Base-by-base conservation (phyloP, 2,329 filamentous ascomycete species). In the Fusarium chlamydosporum region DNA sequence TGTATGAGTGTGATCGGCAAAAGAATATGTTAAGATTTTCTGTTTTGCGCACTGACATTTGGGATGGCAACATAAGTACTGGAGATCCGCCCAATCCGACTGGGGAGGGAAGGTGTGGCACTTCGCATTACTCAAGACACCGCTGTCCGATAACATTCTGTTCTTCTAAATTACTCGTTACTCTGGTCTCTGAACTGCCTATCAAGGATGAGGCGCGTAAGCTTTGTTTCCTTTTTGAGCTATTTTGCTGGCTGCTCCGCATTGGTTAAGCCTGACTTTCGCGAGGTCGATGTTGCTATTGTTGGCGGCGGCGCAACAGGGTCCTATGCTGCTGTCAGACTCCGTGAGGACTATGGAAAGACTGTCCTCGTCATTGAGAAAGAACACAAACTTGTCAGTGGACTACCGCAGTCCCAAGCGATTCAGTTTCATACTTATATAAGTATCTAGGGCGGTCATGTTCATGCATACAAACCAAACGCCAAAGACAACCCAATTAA, bases 361-460 rank as follows among this genome's bases (percentile, higher is more conserved):
- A 60, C 34, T 0, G 62, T 71, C 11, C n/a, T 71, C 3, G 65
- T 71, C 3, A 67, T 71, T 33, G 68, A 71, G 51, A 71, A 72
- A 15, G 16, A 58, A 8, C 20, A 56, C n/a, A 64, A 29, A 16
- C 64, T 68, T 3, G 65, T 68, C 1, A 31, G 65, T 38, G 0
- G 2, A 6, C 6, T 18, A 10, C 1, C 0, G 6, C 4, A 2
- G 4, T 1, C 2, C 4, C 15, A 10, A 4, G 1, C 1, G 5
- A 6, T 33, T 18, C 0, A 0, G 1, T 3, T 8, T 29, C 29
- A 4, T 34, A 11, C 61, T 64, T 7, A 68, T 8, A 1, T 6
- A 6, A 20, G 2, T 4, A 4, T 20, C 4, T 1, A 71, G 68
- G 68, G 68, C 2, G 68, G 68, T 10, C 67, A 70, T 15, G 67